phyloP scores from a whole-genome alignment of 306 rosid species.

The Canavalia gladiata region DNA sequence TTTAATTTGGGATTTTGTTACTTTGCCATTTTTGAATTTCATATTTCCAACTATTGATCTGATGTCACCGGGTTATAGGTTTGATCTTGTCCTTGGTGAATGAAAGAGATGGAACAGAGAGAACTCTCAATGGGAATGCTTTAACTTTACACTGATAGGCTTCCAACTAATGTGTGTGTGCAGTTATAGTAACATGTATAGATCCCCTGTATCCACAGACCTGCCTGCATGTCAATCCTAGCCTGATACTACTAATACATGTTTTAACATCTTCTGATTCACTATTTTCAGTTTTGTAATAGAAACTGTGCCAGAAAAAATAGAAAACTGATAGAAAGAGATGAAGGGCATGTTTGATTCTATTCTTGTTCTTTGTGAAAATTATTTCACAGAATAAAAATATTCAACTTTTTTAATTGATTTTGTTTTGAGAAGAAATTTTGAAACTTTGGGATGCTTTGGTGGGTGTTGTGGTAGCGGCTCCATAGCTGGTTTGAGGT shows the following conservation, averaged over 20 bases:
- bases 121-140: conserved; percentile 5
- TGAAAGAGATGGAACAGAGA: conserved; percentile 12
- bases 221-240: background rate
- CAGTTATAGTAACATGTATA: background rate
- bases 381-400: background rate
- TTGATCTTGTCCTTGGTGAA: conserved; percentile 34
- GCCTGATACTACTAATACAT: background rate
- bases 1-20: background rate
- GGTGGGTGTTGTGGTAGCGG: too few species aligned
- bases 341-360: conserved; percentile 21
- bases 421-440: conserved; percentile 1
- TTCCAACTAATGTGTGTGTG: background rate
- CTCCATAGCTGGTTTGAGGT: background rate
- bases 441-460: background rate
- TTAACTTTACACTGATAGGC: conserved; percentile 22
- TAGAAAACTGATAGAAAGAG: background rate
- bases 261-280: background rate
- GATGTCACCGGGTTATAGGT: conserved; percentile 3
- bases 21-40: background rate
- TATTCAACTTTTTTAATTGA: background rate
- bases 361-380: background rate
- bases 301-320: background rate
- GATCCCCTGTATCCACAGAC: conserved; percentile 1
- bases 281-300: background rate
- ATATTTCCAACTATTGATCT: background rate